Conservation (phyloP, 768 basidiomycete genomes). For the Boletus reticulatus region DNA sequence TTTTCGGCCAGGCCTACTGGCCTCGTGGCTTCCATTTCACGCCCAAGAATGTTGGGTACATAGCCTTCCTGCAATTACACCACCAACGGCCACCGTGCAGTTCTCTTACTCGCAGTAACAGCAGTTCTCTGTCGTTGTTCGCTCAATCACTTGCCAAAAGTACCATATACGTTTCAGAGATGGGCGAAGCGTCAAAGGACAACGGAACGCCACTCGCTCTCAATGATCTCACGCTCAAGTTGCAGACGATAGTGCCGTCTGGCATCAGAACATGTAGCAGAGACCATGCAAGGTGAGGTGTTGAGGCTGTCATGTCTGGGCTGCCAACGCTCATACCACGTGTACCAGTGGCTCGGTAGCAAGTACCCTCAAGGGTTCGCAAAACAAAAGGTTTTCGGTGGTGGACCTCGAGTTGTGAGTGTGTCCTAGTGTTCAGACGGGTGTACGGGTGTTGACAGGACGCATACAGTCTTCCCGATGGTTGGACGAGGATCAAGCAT, state of each 20-base stretch:
- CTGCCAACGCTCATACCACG: background rate
- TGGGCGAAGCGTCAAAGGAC: background rate
- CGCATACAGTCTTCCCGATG: constrained; percentile 11
- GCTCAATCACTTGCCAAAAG: background rate
- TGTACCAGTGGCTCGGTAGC: background rate
- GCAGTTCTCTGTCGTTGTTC: background rate
- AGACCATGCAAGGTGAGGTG: constrained; percentile 11
- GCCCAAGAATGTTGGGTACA: background rate
- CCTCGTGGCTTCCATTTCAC: constrained; percentile 9
- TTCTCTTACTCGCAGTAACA: background rate
- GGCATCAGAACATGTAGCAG: background rate
- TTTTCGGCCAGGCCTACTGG: background rate
- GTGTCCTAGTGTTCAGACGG: background rate
- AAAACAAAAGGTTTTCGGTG: background rate
- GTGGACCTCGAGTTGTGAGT: constrained; percentile 9
- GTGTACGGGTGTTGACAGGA: background rate
- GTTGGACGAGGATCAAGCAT: constrained; percentile 30
- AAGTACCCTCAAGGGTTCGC: constrained; percentile 20
- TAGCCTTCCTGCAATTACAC: background rate
- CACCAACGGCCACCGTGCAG: background rate
- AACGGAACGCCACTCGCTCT: background rate
- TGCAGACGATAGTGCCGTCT: constrained; percentile 19
- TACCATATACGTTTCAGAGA: background rate
- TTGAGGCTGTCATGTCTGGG: background rate
- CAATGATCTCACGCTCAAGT: background rate